A percentile compares a stretch with the other conserved stretches of the same genome.
Evolutionary conservation across 768 basidiomycete genomes (phyloP).

Genomic region (Sporobolomyces phaffii): DNA sequence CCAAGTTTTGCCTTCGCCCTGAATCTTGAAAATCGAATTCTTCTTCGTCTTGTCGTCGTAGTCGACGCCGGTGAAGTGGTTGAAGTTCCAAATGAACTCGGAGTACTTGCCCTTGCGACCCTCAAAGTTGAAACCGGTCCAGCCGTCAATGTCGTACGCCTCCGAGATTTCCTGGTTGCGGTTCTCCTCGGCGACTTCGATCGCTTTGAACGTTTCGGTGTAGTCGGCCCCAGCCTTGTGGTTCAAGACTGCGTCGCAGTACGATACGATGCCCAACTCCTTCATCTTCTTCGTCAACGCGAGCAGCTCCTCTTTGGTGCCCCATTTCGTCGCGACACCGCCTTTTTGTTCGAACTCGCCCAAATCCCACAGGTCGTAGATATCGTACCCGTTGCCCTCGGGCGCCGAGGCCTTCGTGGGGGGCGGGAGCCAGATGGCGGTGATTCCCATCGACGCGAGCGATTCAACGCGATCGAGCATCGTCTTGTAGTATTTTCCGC

Average conservation of each 20-base stretch:
- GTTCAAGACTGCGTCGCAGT: slow-evolving; percentile 48
- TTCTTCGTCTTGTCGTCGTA: slow-evolving; percentile 48
- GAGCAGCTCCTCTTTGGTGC: slow-evolving; percentile 48
- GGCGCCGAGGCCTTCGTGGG: slow-evolving; percentile 45
- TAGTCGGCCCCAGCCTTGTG: slow-evolving; percentile 51
- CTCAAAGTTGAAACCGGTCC: slow-evolving; percentile 50
- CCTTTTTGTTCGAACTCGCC: slow-evolving; percentile 50
- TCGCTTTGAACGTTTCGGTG: slow-evolving; percentile 48
- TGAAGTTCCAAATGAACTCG: slow-evolving; percentile 44
- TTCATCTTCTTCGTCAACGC: slow-evolving; percentile 33
- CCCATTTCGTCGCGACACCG: slow-evolving; percentile 47
- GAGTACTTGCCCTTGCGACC: slow-evolving; percentile 49
- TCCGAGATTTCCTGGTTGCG: slow-evolving; percentile 48
- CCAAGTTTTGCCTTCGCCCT: slow-evolving; percentile 50
- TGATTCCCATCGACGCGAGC: slow-evolving; percentile 47
- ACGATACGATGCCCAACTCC: slow-evolving; percentile 47
- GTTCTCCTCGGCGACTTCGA: slow-evolving; percentile 49
- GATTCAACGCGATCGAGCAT: slow-evolving; percentile 42
- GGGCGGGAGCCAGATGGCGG: slow-evolving; percentile 49
- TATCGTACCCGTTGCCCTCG: slow-evolving; percentile 47
- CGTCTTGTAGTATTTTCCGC: slow-evolving; percentile 47
- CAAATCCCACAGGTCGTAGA: slow-evolving; percentile 46
- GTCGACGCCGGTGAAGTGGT: slow-evolving; percentile 46
- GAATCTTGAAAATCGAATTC: slow-evolving; percentile 46
- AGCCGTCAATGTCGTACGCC: slow-evolving; percentile 48